Evolutionary conservation across 1,284 basidiomycete species (phyloP).

Genomic region (Heterobasidion occidentale): DNA sequence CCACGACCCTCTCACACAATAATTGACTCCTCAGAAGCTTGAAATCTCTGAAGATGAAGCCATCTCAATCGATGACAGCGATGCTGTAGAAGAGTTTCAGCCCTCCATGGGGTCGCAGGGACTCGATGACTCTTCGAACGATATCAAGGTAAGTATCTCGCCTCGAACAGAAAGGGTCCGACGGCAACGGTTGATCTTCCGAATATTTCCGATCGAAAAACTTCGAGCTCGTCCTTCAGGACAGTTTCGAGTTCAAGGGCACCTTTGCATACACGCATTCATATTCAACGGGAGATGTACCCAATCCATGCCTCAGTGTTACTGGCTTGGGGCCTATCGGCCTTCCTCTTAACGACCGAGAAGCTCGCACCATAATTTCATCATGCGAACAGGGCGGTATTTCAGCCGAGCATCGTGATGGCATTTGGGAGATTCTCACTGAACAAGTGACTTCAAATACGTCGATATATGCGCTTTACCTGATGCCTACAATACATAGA

Average conservation of each 20-base stretch:
- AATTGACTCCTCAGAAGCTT: no score
- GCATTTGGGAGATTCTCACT: background rate
- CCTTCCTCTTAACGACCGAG: background rate
- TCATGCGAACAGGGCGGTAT: background rate
- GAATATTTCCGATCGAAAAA: background rate
- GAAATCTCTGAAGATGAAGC: no score
- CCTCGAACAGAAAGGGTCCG: no score
- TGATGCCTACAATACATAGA: background rate
- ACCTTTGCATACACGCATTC: background rate
- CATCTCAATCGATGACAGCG: no score
- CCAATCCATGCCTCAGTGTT: background rate
- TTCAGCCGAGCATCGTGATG: background rate
- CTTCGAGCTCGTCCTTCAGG: background rate
- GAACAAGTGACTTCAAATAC: background rate
- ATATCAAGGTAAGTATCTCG: no score
- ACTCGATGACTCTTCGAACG: rapidly evolving
- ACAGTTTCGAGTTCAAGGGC: background rate
- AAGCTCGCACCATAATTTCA: background rate
- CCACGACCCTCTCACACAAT: no score
- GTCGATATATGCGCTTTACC: background rate
- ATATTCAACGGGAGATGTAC: background rate
- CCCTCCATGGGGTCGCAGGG: no score
- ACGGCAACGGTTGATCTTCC: no score
- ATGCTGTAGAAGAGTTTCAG: no score
- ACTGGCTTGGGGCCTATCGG: background rate